Conservation (phyloP, 2,329 filamentous ascomycete species). For the Fusarium pseudograminearum region DNA sequence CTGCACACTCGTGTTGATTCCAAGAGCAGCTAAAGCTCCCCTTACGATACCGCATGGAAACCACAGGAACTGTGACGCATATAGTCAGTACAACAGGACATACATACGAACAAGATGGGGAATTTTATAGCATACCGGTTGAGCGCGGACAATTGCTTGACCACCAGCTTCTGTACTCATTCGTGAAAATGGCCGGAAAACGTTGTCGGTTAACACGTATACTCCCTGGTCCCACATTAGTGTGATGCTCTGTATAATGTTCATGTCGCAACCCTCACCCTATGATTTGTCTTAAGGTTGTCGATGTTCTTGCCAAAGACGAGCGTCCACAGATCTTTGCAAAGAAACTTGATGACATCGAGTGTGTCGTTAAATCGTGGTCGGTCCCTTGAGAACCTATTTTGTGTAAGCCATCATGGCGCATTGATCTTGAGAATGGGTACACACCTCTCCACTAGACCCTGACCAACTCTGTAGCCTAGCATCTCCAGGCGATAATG, state of each 20-base stretch:
- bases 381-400: conserved; percentile 82
- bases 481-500: conserved; percentile 85
- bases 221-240: conserved; percentile 72
- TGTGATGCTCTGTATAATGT: background rate
- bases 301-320: conserved; percentile 98
- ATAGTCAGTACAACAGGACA: conserved; percentile 12
- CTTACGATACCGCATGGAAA: conserved; percentile 94
- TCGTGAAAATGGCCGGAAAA: conserved; percentile 86
- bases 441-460: conserved; percentile 84
- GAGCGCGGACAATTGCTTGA: conserved; percentile 78
- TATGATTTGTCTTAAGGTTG: conserved; percentile 97
- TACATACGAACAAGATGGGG: background rate
- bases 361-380: conserved; percentile 92
- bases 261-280: conserved; percentile 64
- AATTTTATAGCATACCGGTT: conserved; percentile 72
- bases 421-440: background rate
- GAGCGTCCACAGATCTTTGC: conserved; percentile 97
- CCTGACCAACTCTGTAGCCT: conserved; percentile 92
- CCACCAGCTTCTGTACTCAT: conserved; percentile 88
- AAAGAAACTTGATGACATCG: conserved; percentile 97
- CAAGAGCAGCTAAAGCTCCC: conserved; percentile 91
- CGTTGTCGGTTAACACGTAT: conserved; percentile 93
- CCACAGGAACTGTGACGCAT: conserved; percentile 80
- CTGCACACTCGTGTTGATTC: conserved; percentile 90
- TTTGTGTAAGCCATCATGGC: conserved; percentile 50